Conservation (phyloP, 306 rosid genomes). For the Rubus parviflorus region DNA sequence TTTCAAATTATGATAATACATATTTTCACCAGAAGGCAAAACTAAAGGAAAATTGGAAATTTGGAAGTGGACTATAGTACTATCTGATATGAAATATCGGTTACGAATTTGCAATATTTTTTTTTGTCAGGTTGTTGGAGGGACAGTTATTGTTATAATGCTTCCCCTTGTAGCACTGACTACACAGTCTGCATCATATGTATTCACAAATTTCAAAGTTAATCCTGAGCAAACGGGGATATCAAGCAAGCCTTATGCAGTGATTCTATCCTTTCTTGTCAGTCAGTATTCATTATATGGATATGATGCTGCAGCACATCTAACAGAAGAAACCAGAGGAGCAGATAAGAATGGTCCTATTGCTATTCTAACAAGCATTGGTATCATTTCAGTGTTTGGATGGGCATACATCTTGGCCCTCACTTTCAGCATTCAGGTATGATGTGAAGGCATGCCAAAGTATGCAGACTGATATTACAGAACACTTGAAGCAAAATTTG, state of each 20-base stretch:
- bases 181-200: constrained; percentile 69
- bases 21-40: not conserved
- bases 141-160: constrained; percentile 65
- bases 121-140: constrained; percentile 62
- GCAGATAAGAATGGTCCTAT: constrained; percentile 88
- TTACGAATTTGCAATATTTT: not conserved
- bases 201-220: constrained; percentile 61
- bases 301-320: constrained; percentile 91
- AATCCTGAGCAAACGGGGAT: constrained; percentile 60
- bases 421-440: constrained; percentile 87
- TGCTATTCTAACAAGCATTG: constrained; percentile 77
- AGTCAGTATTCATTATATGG: constrained; percentile 87
- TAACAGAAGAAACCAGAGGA: constrained; percentile 87
- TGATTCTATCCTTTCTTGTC: constrained; percentile 71
- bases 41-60: not conserved
- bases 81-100: not conserved
- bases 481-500: not conserved
- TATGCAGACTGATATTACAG: not conserved
- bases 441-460: not conserved
- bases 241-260: constrained; percentile 90
- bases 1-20: not conserved
- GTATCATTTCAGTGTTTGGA: constrained; percentile 71
- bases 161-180: constrained; percentile 72
- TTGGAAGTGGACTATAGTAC: not conserved
- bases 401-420: constrained; percentile 92